Percentiles rank a stretch among this genome's conserved stretches.
Conservation (phyloP, 129 eudicot genomes). For the Daucus carota region DNA sequence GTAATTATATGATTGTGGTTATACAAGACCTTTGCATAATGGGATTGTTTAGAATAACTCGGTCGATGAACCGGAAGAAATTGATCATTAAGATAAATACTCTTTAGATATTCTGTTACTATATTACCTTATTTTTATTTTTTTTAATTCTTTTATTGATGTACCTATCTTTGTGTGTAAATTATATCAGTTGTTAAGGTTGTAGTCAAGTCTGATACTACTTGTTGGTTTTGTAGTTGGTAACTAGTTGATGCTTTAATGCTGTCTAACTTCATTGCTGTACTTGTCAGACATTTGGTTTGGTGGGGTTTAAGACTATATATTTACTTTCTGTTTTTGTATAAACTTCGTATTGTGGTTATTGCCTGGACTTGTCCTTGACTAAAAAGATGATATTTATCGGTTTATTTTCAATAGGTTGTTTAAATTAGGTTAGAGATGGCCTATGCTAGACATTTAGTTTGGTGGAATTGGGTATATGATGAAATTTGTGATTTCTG, state of each 20-base stretch:
- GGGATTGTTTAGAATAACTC: background rate
- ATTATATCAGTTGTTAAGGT: background rate
- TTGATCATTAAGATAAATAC: background rate
- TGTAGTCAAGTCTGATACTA: background rate
- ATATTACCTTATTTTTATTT: background rate
- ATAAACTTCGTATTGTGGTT: background rate
- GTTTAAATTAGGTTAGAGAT: background rate
- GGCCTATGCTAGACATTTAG: background rate
- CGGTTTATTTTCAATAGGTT: background rate
- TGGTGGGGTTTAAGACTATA: background rate
- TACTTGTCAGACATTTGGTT: background rate
- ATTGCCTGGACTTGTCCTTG: background rate
- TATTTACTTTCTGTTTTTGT: background rate
- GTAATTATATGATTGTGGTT: background rate
- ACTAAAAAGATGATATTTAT: background rate
- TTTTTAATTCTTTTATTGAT: background rate
- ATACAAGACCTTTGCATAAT: background rate
- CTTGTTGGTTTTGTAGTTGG: conserved; percentile 1
- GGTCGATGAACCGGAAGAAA: background rate
- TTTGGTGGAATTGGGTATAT: background rate
- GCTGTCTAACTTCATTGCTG: background rate
- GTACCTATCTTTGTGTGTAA: background rate
- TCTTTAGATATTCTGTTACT: background rate
- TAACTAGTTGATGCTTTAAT: background rate
- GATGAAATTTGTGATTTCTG: background rate